Base-by-base conservation (phyloP, 306 rosid species). In the Geum urbanum region DNA sequence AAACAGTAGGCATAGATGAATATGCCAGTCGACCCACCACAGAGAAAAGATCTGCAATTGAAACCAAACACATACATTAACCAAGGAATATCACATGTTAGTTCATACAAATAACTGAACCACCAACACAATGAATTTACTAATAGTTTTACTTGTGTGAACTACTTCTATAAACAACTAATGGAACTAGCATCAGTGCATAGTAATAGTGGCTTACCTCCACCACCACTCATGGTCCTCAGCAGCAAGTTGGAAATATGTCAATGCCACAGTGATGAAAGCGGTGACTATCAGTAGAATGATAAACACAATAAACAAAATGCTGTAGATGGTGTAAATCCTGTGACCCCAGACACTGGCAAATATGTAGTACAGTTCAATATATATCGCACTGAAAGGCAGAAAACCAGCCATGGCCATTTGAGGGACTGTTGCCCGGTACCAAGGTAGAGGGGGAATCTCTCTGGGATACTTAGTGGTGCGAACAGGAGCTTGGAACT, bases 161-260 rank as follows among this genome's bases (percentile, higher is more conserved):
- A 14, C 3, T 48, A 58, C 24, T 20, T 19, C 43, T 62, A 39
- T 22, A 64, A 39, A 20, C 9, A 58, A 15, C 56, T 43, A 45
- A 24, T 5, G 39, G 22, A 48, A 15, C n/a, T 39, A 39, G 27
- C 9, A 44, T 40, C 52, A 3, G 67, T 5, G 48, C 52, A 24
- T 8, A 37, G 32, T 3, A 68, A 63, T 12, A 66, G 66, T 2
- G 56, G 63, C 82, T 62, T 85, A 92, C 98, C 98, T 92, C 97
- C 98, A 92, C 98, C 98, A 92, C 98, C 98, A 92, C 84, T 82
- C 97, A 78, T 92, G 98, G 80, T 92, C 98, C 83, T 92, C 98
- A n/a, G 98, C 97, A 74, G 98, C 92, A 74, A 92, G 96, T 85
- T 92, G 98, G 74, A 92, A 92, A 84, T 92, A 92, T 56, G 98